Conservation (phyloP, 352 stramenopile species). For the Aphanomyces euteiches region DNA sequence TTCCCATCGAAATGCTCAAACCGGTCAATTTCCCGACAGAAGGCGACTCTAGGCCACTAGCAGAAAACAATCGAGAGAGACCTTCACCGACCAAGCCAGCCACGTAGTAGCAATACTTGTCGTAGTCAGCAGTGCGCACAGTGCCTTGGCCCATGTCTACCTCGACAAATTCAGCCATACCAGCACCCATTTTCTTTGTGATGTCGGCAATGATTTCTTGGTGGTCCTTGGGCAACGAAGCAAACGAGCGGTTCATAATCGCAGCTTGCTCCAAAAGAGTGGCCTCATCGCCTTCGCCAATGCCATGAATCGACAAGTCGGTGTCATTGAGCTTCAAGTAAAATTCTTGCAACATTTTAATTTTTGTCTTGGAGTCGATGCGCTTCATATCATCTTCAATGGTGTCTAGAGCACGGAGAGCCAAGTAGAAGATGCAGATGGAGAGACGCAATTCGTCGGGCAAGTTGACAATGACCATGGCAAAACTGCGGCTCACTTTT, state of each 20-base stretch:
- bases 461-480: conserved; percentile 85
- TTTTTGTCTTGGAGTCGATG: conserved; percentile 44
- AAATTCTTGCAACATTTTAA: conserved; percentile 29
- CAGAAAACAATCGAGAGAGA: conserved; percentile 80
- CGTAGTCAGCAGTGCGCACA: conserved; percentile 72
- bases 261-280: conserved; percentile 33
- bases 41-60: conserved; percentile 51
- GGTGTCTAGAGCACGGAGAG: conserved; percentile 86
- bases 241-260: conserved; percentile 27
- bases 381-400: conserved; percentile 91
- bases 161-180: conserved; percentile 89
- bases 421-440: conserved; percentile 90
- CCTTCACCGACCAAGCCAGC: conserved; percentile 89
- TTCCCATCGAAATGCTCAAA: conserved; percentile 84
- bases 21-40: conserved; percentile 42
- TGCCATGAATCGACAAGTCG: conserved; percentile 27
- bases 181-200: conserved; percentile 80
- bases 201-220: conserved; percentile 84
- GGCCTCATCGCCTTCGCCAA: conserved; percentile 25
- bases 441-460: conserved; percentile 69
- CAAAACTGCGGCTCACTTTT: conserved; percentile 83
- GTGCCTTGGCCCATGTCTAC: conserved; percentile 90
- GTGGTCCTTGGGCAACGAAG: conserved; percentile 28
- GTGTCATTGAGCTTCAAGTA: conserved; percentile 23
- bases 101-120: conserved; percentile 91